Percentiles rank a stretch among this genome's conserved stretches.
Evolutionary conservation across 441 rosid species (phyloP).

Genomic region (Pelargonium australe): DNA sequence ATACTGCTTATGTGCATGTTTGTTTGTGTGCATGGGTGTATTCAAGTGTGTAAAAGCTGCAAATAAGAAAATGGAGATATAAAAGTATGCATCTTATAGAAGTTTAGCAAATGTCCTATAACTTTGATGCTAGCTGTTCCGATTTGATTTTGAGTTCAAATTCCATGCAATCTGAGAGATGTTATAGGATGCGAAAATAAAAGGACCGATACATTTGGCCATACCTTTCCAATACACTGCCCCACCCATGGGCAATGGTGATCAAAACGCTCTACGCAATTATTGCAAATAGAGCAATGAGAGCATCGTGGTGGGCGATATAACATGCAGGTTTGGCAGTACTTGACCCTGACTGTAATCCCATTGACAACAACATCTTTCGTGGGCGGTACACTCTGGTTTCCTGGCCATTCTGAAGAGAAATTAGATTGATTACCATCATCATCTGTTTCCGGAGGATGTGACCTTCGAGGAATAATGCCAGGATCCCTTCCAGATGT

Average conservation of each 20-base stretch:
- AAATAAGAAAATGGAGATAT: no score
- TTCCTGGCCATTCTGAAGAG: slow-evolving; percentile 15
- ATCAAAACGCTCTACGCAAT: slow-evolving; percentile 84
- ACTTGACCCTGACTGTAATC: slow-evolving; percentile 65
- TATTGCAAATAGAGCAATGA: slow-evolving; percentile 91
- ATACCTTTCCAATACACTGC: slow-evolving; percentile 95
- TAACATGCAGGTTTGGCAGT: slow-evolving; percentile 91
- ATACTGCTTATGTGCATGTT: no score
- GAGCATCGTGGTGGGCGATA: slow-evolving; percentile 93
- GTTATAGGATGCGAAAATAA: no score
- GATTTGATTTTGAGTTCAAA: no score
- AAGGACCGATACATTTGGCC: slow-evolving; percentile 7
- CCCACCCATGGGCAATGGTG: slow-evolving; percentile 99
- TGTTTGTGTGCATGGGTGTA: no score
- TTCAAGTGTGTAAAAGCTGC: no score
- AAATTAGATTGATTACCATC: slow-evolving; percentile 45
- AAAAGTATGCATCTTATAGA: no score
- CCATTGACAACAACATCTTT: slow-evolving; percentile 81
- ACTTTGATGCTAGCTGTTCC: no score
- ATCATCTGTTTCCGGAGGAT: slow-evolving; percentile 80
- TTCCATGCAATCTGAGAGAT: no score
- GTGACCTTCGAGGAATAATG: slow-evolving; percentile 67
- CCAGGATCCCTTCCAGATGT: slow-evolving; percentile 99
- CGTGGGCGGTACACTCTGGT: slow-evolving; percentile 64
- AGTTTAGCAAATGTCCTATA: no score